Evolutionary conservation across 352 stramenopile genomes (phyloP), one percentile per base, ranked within the genome.

Genomic region (Thraustochytrium striatum): DNA sequence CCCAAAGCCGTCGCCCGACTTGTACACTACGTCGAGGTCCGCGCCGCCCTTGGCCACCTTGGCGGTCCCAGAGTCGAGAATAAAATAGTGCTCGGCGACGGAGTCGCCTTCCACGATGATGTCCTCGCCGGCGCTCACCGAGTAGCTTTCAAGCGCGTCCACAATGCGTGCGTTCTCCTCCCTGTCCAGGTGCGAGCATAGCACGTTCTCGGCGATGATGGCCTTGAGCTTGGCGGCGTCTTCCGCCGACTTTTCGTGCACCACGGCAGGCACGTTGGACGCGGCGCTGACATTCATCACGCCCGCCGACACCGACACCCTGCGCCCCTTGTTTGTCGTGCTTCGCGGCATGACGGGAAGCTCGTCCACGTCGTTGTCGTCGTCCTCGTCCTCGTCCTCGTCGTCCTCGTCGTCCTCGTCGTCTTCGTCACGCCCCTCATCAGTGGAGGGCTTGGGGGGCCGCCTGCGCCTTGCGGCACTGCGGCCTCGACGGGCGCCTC

Each of bases 181-280:
- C 61, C 92, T 88, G 72, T 94, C 89, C 61, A 95, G 82, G 50
- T 90, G 89, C 83, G 94, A 94, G 86, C 94, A 95, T 55, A 95
- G 79, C 79, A 95, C 92, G 83, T 93, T 94, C 79, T 93, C 90
- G 2, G 83, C 87, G 38, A 95, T 87, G 84, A 95, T 94, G 53
- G 86, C 85, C 28, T 85, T 86, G 55, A 95, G 93, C 7, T 85
- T 85, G 3, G 90, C 85, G 44, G 87, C 85, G 61, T 94, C 90
- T 39, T 93, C 86, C 11, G 80, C 25, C 52, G 89, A 93, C 84
- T 95, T 95, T 69, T 89, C 88, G 83, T 93, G 88, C 72, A 92
- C 79, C 57, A 93, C 88, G 52, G 86, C 86, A 79, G 93, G 87
- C 61, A 92, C 44, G 32, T 81, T 59, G 36, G 41, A 30, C 30